Evolutionary conservation across 495 filamentous ascomycete genomes (phyloP).

Genomic region (Neurospora sp.): DNA sequence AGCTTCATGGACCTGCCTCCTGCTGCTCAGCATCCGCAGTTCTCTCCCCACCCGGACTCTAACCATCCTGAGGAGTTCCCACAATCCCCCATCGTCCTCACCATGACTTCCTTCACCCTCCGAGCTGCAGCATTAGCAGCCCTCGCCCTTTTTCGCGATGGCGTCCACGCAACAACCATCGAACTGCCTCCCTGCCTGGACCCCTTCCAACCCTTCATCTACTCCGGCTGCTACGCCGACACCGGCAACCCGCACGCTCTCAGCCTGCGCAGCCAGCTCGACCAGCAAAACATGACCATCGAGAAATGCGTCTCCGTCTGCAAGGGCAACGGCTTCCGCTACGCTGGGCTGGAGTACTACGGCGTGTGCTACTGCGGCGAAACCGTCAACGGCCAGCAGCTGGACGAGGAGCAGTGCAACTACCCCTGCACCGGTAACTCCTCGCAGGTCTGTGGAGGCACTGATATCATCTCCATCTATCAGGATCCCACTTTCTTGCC

Average conservation of each 20-base stretch:
- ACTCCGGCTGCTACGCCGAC: constrained; percentile 43
- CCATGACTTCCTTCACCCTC: constrained; percentile 13
- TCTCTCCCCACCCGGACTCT: background rate
- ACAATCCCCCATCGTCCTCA: background rate
- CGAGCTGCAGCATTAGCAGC: constrained; percentile 25
- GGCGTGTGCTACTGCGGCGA: constrained; percentile 45
- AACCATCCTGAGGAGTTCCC: background rate
- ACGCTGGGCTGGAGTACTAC: constrained; percentile 47
- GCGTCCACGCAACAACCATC: constrained; percentile 25
- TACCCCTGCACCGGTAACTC: constrained; percentile 38
- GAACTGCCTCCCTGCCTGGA: constrained; percentile 30
- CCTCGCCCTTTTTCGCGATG: constrained; percentile 16
- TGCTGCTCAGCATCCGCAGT: background rate
- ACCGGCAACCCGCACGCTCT: constrained; percentile 26
- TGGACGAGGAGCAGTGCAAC: constrained; percentile 30
- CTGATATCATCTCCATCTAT: constrained; percentile 37
- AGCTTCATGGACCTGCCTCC: background rate
- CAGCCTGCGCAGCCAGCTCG: constrained; percentile 26
- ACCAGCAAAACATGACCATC: constrained; percentile 36
- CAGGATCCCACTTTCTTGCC: constrained; percentile 43
- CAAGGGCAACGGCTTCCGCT: constrained; percentile 46
- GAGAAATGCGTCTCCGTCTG: constrained; percentile 43
- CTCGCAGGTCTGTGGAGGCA: constrained; percentile 37
- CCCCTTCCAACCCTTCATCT: constrained; percentile 39
- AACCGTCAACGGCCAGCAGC: constrained; percentile 27